These are phyloP conservation scores for Brassica nigra DNA, from an alignment of 345 rosid genomes.

Conservation along the genomic window DNA sequence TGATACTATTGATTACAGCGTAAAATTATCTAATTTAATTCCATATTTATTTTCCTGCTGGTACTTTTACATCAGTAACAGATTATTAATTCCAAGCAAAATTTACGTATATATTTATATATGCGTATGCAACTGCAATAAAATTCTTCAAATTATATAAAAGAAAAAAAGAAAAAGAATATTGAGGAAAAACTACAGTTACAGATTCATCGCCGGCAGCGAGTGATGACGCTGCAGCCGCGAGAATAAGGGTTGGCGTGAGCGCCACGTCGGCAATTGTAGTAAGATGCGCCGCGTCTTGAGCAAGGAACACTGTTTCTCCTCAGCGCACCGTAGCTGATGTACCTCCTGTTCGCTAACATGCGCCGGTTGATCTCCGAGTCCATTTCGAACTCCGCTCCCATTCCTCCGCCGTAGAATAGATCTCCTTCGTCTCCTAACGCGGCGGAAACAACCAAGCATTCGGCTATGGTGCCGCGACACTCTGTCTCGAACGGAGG, in stretches of 20 bases:
- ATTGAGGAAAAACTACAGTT: not conserved
- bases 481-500: slow-evolving; percentile 54
- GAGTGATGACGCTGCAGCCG: slow-evolving; percentile 77
- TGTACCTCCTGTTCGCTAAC: slow-evolving; percentile 58
- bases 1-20: not conserved
- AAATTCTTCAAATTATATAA: slow-evolving; percentile 17
- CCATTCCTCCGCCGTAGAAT: slow-evolving; percentile 42
- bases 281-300: slow-evolving; percentile 86
- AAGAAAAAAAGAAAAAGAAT: slow-evolving; percentile 11
- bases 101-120: slow-evolving; percentile 21
- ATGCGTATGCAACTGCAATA: slow-evolving; percentile 6
- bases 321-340: slow-evolving; percentile 92
- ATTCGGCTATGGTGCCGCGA: slow-evolving; percentile 71
- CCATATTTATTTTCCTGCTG: slow-evolving; percentile 3
- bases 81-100: slow-evolving; percentile 1
- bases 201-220: slow-evolving; percentile 61
- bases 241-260: slow-evolving; percentile 84
- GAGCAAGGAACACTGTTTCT: slow-evolving; percentile 85
- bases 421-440: slow-evolving; percentile 29
- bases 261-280: slow-evolving; percentile 73
- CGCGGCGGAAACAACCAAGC: slow-evolving; percentile 39
- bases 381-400: slow-evolving; percentile 63
- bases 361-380: slow-evolving; percentile 85
- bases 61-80: slow-evolving; percentile 22
- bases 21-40: not conserved